phyloP scores from a whole-genome alignment of 1,284 basidiomycete genomes.

The Inonotus hispidus region DNA sequence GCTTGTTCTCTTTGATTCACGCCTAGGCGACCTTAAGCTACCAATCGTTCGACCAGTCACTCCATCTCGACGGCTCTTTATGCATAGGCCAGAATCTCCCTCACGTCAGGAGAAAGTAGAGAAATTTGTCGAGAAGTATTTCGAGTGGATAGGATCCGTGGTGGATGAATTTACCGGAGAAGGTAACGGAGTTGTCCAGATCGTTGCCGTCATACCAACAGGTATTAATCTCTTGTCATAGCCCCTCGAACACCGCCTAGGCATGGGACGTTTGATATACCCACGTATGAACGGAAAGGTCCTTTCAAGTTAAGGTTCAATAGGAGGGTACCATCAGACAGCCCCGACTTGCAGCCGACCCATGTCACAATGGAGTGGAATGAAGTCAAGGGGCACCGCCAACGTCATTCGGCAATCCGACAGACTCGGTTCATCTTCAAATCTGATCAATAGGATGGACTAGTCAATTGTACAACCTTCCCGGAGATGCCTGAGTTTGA shows the following conservation, averaged over 20 bases:
- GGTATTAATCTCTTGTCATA: background rate
- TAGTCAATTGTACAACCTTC: no score
- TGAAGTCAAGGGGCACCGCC: background rate
- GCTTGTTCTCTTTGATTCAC: slow-evolving; percentile 52
- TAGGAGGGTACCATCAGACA: background rate
- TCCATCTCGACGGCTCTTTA: slow-evolving; percentile 30
- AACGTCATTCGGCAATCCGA: background rate
- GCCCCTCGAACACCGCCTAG: slow-evolving; percentile 5
- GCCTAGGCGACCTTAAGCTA: slow-evolving; percentile 47
- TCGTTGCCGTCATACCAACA: background rate
- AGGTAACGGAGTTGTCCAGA: background rate
- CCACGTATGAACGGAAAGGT: background rate
- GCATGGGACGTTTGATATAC: slow-evolving; percentile 4
- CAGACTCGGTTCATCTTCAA: background rate
- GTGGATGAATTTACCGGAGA: slow-evolving; percentile 1
- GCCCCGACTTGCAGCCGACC: background rate
- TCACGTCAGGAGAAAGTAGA: slow-evolving; percentile 8
- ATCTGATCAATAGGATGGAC: no score
- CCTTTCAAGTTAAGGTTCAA: slow-evolving; percentile 3
- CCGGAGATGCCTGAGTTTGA: no score
- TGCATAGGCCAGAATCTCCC: slow-evolving; percentile 22
- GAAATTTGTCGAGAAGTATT: slow-evolving; percentile 30
- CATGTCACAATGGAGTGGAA: slow-evolving; percentile 3
- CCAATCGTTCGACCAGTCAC: slow-evolving; percentile 41
- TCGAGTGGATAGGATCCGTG: slow-evolving; percentile 36